Evolutionary conservation across 1,284 basidiomycete genomes (phyloP).

Genomic region (Peniophora sp.): DNA sequence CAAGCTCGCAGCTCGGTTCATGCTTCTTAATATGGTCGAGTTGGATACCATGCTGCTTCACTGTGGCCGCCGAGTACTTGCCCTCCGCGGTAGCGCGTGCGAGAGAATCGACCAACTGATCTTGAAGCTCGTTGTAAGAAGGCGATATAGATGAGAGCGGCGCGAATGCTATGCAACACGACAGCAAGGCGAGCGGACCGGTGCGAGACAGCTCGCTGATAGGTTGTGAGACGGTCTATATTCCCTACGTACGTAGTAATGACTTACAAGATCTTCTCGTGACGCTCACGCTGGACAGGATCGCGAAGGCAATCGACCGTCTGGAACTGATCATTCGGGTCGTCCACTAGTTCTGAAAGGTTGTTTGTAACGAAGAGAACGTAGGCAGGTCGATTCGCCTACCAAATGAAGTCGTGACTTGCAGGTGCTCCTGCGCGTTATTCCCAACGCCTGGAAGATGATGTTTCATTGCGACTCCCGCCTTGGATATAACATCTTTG

Average conservation of each 20-base stretch:
- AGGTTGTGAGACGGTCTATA: background rate
- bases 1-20: background rate
- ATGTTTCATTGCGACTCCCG: conserved; percentile 29
- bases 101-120: background rate
- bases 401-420: conserved; percentile 19
- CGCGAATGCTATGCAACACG: conserved; percentile 4
- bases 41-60: background rate
- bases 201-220: background rate
- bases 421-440: conserved; percentile 43
- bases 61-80: background rate
- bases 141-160: background rate
- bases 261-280: conserved; percentile 23
- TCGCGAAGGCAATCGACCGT: conserved; percentile 25
- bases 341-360: conserved; percentile 20
- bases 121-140: background rate
- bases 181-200: background rate
- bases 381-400: conserved; percentile 2
- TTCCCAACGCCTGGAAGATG: conserved; percentile 41
- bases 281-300: conserved; percentile 16
- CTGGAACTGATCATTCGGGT: conserved; percentile 13
- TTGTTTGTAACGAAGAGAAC: background rate
- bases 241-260: background rate
- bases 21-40: background rate
- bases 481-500: conserved; percentile 25
- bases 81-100: too few species aligned